Base-by-base conservation (phyloP, 1,284 basidiomycete species). In the Ustilago shanxiensis region DNA sequence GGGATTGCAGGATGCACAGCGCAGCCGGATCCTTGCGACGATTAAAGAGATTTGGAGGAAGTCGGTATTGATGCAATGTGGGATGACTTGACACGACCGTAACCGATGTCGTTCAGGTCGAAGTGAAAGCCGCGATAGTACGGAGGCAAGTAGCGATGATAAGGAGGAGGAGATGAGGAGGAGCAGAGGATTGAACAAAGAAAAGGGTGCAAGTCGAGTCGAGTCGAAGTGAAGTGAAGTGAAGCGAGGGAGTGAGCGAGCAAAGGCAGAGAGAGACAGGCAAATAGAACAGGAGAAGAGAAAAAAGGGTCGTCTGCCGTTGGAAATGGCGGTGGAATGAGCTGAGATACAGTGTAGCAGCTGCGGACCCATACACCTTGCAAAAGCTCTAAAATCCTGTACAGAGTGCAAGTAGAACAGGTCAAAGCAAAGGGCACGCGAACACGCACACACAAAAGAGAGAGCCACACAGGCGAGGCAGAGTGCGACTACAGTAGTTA, bases 1-100 rank as follows among this genome's bases (percentile, higher is more conserved):
- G n/a, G n/a, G 44, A 33, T 49, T 14, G 7, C 22, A 29, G 14
- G 26, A 24, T 49, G 14, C 47, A 49, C 22, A 28, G 47, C 26
- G 47, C 26, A 28, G 47, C 41, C 41, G 41, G 41, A 44, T 44
- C 41, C 41, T 44, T 44, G 22, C 24, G 47, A 28, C 13, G 47
- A 49, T 49, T 14, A 49, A n/a, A n/a, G n/a, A n/a, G n/a, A n/a
- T n/a, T n/a, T n/a, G n/a, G n/a, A n/a, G n/a, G n/a, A n/a, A n/a
- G n/a, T n/a, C n/a, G n/a, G n/a, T n/a, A n/a, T n/a, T n/a, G n/a
- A n/a, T n/a, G n/a, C n/a, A n/a, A n/a, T n/a, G n/a, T n/a, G 26
- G 26, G 24, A 33, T 29, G 50, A n/a, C 41, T 44, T n/a, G 41
- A 44, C 16, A n/a, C 41, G 41, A 44, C 20, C 11, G 41, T 44